Percentiles rank a stretch among this genome's conserved stretches.
Evolutionary conservation across 306 rosid genomes (phyloP).

Genomic region (Vigna reflexopilosa): DNA sequence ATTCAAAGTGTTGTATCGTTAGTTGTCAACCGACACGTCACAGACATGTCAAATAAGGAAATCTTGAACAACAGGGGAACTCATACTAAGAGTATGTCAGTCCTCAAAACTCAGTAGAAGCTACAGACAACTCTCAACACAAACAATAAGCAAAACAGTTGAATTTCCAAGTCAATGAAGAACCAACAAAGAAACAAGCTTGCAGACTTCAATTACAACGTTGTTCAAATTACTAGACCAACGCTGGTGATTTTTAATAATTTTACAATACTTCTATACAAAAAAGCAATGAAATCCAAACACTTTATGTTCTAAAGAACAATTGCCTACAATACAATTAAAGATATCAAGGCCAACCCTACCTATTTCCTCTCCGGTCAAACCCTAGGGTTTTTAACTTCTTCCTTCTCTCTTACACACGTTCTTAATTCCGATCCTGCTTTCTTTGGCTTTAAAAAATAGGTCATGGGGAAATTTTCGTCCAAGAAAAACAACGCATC

Average conservation of each 20-base stretch:
- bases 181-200: conserved; percentile 4
- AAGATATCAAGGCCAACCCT: conserved; percentile 24
- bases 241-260: background rate
- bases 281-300: conserved; percentile 18
- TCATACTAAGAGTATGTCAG: background rate
- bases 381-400: background rate
- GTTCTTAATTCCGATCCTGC: background rate
- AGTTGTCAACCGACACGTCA: background rate
- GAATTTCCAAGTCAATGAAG: conserved; percentile 16
- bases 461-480: background rate
- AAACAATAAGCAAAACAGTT: background rate
- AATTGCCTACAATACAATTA: background rate
- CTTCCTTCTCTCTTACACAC: background rate
- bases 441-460: background rate
- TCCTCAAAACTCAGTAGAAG: conserved; percentile 12
- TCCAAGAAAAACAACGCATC: conserved; percentile 19
- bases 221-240: conserved; percentile 4
- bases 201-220: background rate
- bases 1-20: background rate
- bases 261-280: background rate
- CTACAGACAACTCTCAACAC: conserved; percentile 14
- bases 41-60: conserved; percentile 7
- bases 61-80: background rate
- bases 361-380: background rate
- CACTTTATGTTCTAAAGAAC: conserved; percentile 11